Evolutionary conservation across 2,329 filamentous ascomycete genomes (phyloP), one percentile per base, ranked within the genome.

Genomic region (Aspergillus oerlinghausenensis): DNA sequence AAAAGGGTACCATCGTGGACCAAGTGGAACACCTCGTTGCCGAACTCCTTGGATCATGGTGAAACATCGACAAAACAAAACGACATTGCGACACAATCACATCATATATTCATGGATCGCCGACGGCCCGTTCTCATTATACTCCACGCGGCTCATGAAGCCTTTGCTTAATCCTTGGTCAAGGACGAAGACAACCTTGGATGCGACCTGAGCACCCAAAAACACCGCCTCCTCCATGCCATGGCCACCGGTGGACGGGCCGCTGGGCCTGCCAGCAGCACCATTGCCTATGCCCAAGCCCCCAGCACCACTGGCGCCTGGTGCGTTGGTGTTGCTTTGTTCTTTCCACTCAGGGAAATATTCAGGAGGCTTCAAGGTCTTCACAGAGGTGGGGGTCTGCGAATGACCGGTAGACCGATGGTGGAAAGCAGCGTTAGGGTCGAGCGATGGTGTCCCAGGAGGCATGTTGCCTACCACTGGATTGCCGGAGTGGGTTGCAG

Each of bases 331-430:
- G 49, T 73, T 72, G 65, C 74, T 73, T 55, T 86, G 84, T 75
- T 89, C 92, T 70, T 91, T 91, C 91, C 92, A 97, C 73, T 96
- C 92, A 10, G 88, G 84, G 64, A 96, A 88, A 73, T 97, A 96
- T 53, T 90, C 88, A 0, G 92, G 92, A 63, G 90, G 80, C 63
- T 85, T 84, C 28, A 90, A 85, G 28, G 85, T 80, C 79, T 90
- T 93, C 77, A 96, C 92, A 51, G 84, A 88, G 25, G 88, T 96
- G 0, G 92, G 92, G 7, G 91, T 94, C 66, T 90, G 87, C 3
- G 83, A 84, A 63, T 88, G 85, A 5, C 82, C 82, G 1, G 84
- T 83, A 61, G 87, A 84, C 6, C 79, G 75, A 62, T 82, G 80
- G 52, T 82, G 79, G 7, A 69, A 66, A 9, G 70, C 58, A 55